A percentile compares a stretch with the other conserved stretches of the same genome.
These are phyloP conservation scores for Mycothermus thermophilus DNA, from an alignment of 495 filamentous ascomycete species.

Conservation along the genomic window DNA sequence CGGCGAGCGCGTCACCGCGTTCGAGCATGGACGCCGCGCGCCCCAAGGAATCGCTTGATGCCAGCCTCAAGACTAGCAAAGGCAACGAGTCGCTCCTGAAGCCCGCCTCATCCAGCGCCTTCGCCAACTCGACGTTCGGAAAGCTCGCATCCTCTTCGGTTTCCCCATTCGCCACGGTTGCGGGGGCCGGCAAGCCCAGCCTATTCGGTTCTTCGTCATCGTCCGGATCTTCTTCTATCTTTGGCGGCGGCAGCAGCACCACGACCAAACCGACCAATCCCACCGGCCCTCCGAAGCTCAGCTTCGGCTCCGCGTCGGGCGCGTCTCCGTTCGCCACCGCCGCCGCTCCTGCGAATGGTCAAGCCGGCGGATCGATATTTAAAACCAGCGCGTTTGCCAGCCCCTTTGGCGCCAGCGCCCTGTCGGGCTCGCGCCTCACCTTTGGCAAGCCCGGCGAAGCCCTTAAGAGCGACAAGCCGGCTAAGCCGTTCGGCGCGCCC, in stretches of 20 bases:
- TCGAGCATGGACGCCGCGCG: constrained; percentile 15
- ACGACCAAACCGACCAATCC: no score
- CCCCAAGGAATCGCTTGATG: background rate
- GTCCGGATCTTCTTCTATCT: constrained; percentile 29
- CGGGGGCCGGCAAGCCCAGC: constrained; percentile 23
- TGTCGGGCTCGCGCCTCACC: constrained; percentile 37
- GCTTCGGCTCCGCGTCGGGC: constrained; percentile 16
- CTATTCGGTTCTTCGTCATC: constrained; percentile 20
- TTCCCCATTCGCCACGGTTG: constrained; percentile 28
- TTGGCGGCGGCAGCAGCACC: no score
- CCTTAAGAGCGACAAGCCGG: constrained; percentile 43
- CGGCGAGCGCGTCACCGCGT: constrained; percentile 9
- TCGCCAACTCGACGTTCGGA: constrained; percentile 37
- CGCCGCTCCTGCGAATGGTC: constrained; percentile 13
- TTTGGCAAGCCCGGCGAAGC: constrained; percentile 54
- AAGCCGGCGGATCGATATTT: constrained; percentile 28
- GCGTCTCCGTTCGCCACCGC: constrained; percentile 17
- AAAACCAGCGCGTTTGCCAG: constrained; percentile 27
- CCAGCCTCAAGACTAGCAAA: background rate
- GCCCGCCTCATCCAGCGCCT: constrained; percentile 30
- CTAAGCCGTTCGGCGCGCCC: constrained; percentile 58
- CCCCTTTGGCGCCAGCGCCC: constrained; percentile 42
- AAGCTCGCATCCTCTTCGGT: constrained; percentile 34
- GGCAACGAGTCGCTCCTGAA: background rate
- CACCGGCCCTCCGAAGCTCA: constrained; percentile 20